Evolutionary conservation across 805 yeast genomes (phyloP).

Genomic region (Saturnispora hagleri): DNA sequence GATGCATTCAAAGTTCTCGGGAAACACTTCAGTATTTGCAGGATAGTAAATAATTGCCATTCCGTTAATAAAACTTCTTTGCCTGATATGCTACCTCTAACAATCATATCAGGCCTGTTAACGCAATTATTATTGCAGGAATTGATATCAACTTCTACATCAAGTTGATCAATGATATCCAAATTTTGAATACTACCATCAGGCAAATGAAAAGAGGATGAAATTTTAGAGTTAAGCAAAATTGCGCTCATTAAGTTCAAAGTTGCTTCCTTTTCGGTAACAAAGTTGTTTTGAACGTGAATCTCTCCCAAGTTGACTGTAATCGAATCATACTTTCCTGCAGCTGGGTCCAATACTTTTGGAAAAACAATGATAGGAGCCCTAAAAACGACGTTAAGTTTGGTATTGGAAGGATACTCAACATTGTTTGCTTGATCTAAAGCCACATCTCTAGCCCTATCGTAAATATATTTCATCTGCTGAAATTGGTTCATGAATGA

Average conservation of each 20-base stretch:
- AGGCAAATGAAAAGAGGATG: conserved; percentile 46
- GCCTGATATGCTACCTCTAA: conserved; percentile 54
- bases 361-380: conserved; percentile 88
- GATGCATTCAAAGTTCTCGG: conserved; percentile 42
- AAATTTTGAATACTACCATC: conserved; percentile 39
- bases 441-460: conserved; percentile 81
- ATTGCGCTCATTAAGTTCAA: conserved; percentile 60
- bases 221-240: conserved; percentile 58
- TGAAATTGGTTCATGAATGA: conserved; percentile 65
- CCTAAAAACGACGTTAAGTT: conserved; percentile 59
- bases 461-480: conserved; percentile 83
- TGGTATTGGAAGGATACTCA: conserved; percentile 50
- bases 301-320: conserved; percentile 78
- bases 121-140: conserved; percentile 35
- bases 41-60: conserved; percentile 51
- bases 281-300: conserved; percentile 55
- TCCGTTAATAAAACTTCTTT: conserved; percentile 63
- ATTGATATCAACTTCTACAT: conserved; percentile 50
- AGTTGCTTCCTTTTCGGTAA: conserved; percentile 19
- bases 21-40: conserved; percentile 46
- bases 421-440: conserved; percentile 62
- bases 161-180: conserved; percentile 58
- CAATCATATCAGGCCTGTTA: conserved; percentile 38
- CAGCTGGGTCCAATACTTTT: conserved; percentile 34
- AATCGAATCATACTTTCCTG: conserved; percentile 45